Conservation (phyloP, 225 moss, liverwort and hornwort species). For the Thuidium tamariscinum region DNA sequence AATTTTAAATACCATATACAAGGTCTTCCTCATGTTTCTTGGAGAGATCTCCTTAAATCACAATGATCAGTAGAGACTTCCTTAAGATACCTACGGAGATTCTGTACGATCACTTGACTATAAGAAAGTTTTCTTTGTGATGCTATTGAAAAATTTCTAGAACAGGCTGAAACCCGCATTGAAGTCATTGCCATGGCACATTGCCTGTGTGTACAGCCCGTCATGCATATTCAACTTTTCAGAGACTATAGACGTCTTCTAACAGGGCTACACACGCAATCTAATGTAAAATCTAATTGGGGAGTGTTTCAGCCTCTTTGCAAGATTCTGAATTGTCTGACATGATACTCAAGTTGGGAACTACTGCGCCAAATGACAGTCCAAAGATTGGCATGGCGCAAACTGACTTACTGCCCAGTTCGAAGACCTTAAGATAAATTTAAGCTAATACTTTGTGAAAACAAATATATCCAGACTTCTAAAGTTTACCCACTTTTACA, state of each 20-base stretch:
- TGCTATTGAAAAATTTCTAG: not conserved
- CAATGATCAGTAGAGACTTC: not conserved
- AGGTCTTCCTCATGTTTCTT: not conserved
- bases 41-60: not conserved
- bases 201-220: not conserved
- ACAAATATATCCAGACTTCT: not conserved
- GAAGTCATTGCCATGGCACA: not conserved
- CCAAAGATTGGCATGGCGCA: not conserved
- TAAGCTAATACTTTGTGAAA: not conserved
- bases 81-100: no score
- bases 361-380: not conserved
- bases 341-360: not conserved
- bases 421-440: not conserved
- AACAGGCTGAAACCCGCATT: not conserved
- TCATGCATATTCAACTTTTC: not conserved
- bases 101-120: not conserved
- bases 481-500: not conserved
- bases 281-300: not conserved
- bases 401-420: not conserved
- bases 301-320: not conserved
- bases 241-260: not conserved
- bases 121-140: not conserved
- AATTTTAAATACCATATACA: not conserved
- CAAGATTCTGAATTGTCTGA: not conserved
- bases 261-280: not conserved